Conservation (phyloP, 2,329 filamentous ascomycete genomes). For the Cladosporium austrohemisphaericum region DNA sequence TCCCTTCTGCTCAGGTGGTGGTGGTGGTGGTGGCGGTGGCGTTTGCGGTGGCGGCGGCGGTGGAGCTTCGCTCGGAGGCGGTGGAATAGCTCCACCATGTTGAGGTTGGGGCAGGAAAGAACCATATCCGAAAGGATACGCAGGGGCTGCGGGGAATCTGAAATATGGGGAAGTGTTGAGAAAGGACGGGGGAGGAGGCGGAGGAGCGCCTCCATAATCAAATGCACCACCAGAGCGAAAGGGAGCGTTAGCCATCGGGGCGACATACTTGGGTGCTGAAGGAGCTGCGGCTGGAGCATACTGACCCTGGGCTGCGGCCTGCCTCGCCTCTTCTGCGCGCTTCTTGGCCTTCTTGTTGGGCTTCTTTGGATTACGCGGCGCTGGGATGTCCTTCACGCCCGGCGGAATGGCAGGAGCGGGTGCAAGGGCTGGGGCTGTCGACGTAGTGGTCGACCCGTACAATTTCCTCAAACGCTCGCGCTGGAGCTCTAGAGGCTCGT, state of each 20-base stretch:
- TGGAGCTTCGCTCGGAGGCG: background rate
- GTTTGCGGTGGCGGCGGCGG: background rate
- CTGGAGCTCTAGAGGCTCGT: conserved; percentile 37
- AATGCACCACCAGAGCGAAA: background rate
- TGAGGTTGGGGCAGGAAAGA: background rate
- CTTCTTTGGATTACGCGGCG: background rate
- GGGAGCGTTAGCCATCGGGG: background rate
- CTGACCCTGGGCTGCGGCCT: conserved; percentile 2
- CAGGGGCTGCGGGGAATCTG: too few species aligned
- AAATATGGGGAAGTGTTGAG: background rate
- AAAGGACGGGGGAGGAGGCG: background rate
- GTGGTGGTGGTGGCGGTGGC: background rate
- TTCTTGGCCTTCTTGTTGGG: conserved; percentile 1
- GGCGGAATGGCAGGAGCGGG: conserved; percentile 1
- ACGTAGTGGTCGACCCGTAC: background rate
- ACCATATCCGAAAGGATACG: too few species aligned
- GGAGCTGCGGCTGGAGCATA: conserved; percentile 2
- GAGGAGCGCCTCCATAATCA: background rate
- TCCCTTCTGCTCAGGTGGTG: background rate
- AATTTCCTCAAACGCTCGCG: conserved; percentile 1
- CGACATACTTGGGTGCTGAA: conserved; percentile 11
- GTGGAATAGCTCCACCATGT: background rate
- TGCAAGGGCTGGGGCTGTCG: conserved; percentile 6
- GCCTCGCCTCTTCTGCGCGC: background rate
- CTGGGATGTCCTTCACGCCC: background rate